Base-by-base conservation (phyloP, 1,284 basidiomycete species). In the Naganishia cerealis region DNA sequence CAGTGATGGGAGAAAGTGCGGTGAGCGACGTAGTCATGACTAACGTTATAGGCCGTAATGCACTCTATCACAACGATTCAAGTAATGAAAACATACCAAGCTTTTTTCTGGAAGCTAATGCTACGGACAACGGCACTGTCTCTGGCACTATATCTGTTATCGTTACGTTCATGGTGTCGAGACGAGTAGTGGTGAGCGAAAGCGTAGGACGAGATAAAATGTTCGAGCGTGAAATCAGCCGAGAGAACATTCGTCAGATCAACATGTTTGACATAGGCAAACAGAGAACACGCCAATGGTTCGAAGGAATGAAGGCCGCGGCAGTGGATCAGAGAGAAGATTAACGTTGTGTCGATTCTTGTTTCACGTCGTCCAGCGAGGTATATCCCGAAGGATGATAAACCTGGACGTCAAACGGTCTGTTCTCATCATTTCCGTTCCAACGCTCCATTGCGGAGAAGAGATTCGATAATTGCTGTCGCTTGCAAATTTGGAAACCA, bases 81-180 rank as follows among this genome's bases (percentile, higher is more conserved):
- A 18, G 24, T 36, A 21, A 3, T 56, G 36, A 1, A 5, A 21
- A 50, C 68, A 18, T 38, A 70, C 69, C 66, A 42, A 65, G 67
- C 48, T 67, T 65, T 18, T 67, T 59, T 50, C 69, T 42, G 3
- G 59, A 38, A n/a, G 69, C 69, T 18, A 70, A 50, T 1, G 69
- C 69, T 16, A 55, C 59, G 10, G 69, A 65, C 13, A 70, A 21
- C 18, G 69, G 65, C 0, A 70, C 69, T 1, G 69, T 62, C 16
- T 53, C 40, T 24, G 69, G 69, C 15, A 70, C 58, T 54, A 70
- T 70, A 38, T 66, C 69, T 70, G 24, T 15, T 15, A 24, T 21
- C 21, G 46, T 9, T 24, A n/a, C n/a, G n/a, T n/a, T n/a, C n/a
- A n/a, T n/a, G n/a, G 13, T 18, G 38, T 13, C 12, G 9, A 10